Conservation (phyloP, 2,329 filamentous ascomycete species). For the Phyllosticta citrichinensis region DNA sequence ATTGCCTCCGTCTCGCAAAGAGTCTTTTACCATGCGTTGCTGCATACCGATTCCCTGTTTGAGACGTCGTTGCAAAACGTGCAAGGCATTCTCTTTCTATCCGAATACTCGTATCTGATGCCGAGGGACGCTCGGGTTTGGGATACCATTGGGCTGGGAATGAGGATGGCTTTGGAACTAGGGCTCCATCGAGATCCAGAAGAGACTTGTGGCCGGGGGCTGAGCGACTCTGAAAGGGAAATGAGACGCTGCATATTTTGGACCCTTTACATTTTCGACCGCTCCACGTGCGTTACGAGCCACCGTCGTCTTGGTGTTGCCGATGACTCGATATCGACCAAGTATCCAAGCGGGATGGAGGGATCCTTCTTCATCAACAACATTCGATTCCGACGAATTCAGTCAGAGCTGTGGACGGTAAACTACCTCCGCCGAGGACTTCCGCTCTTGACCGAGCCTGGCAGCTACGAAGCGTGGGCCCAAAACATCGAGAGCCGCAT, state of each 20-base stretch:
- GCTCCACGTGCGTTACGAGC: constrained; percentile 7
- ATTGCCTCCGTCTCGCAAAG: constrained; percentile 3
- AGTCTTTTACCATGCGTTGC: constrained; percentile 5
- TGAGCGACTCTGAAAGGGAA: constrained; percentile 1
- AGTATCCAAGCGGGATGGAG: constrained; percentile 4
- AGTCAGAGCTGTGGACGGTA: constrained; percentile 10
- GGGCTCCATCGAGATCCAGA: constrained; percentile 8
- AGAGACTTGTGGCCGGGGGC: neutral
- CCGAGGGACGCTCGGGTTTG: constrained; percentile 2
- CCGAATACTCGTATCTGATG: constrained; percentile 9
- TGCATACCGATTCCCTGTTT: constrained; percentile 2
- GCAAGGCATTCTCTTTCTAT: constrained; percentile 1
- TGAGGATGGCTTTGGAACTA: constrained; percentile 8
- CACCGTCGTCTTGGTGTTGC: constrained; percentile 7
- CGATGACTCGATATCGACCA: constrained; percentile 10
- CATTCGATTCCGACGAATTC: constrained; percentile 4
- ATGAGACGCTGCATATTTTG: constrained; percentile 4
- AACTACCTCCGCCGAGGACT: constrained; percentile 6
- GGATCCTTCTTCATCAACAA: constrained; percentile 8
- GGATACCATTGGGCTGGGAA: constrained; percentile 4
- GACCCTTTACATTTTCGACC: constrained; percentile 7
- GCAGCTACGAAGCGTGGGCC: constrained; percentile 5
- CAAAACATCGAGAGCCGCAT: constrained; percentile 6
- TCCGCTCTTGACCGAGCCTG: neutral
- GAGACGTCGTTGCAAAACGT: constrained; percentile 1